These are phyloP conservation scores for Saturnispora galanensis DNA, from an alignment of 805 yeast genomes.

Conservation along the genomic window DNA sequence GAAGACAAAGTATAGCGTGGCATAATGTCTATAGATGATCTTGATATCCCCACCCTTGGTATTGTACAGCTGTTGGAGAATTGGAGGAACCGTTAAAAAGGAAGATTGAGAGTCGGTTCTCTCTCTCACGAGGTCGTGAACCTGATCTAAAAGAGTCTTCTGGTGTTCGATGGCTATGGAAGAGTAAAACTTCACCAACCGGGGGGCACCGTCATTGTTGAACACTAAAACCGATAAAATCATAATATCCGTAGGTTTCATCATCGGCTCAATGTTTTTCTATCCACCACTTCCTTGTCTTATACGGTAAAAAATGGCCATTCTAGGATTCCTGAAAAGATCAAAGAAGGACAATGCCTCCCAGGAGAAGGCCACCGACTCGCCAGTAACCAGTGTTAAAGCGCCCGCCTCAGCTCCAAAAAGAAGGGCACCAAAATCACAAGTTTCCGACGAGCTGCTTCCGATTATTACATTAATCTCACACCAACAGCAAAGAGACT, in stretches of 20 bases:
- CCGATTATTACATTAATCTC: slow-evolving; percentile 64
- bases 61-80: slow-evolving; percentile 23
- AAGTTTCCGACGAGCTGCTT: slow-evolving; percentile 46
- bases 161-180: slow-evolving; percentile 84
- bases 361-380: too few species aligned
- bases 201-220: slow-evolving; percentile 83
- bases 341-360: too few species aligned
- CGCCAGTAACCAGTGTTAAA: too few species aligned
- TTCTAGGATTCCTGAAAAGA: slow-evolving; percentile 4
- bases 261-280: neutral
- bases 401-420: neutral
- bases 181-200: slow-evolving; percentile 84
- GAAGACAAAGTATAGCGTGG: slow-evolving; percentile 91
- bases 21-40: slow-evolving; percentile 89
- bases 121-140: slow-evolving; percentile 62
- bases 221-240: slow-evolving; percentile 29
- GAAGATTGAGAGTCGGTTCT: slow-evolving; percentile 75
- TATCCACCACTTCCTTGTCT: neutral
- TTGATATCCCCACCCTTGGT: slow-evolving; percentile 65
- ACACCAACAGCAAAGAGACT: slow-evolving; percentile 60
- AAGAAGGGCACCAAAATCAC: neutral
- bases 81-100: slow-evolving; percentile 81
- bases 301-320: neutral
- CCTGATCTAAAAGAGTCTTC: slow-evolving; percentile 68
- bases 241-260: slow-evolving; percentile 10